phyloP scores from a whole-genome alignment of 2,329 filamentous ascomycete genomes.

The Samsoniella hepiali region DNA sequence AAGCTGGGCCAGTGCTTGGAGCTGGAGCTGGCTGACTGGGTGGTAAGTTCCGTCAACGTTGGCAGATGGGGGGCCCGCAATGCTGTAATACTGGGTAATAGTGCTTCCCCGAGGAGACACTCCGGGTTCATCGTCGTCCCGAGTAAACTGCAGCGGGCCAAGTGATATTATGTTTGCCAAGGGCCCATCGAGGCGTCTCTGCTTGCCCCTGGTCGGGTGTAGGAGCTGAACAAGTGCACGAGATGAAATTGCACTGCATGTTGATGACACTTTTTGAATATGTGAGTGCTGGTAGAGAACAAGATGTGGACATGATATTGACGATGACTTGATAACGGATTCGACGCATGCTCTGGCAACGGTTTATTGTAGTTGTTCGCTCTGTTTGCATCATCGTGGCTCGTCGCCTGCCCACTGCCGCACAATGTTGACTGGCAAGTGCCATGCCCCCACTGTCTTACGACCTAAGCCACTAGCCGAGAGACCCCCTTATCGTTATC shows the following conservation, averaged over 20 bases:
- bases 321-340: background rate
- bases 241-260: background rate
- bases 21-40: background rate
- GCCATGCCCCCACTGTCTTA: background rate
- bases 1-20: background rate
- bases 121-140: conserved; percentile 8
- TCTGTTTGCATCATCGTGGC: background rate
- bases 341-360: background rate
- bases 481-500: conserved; percentile 15
- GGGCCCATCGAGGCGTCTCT: conserved; percentile 4
- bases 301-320: background rate
- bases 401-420: background rate
- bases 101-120: conserved; percentile 9
- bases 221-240: background rate
- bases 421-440: background rate
- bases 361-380: background rate
- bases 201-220: background rate
- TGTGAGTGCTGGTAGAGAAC: background rate
- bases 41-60: conserved; percentile 13
- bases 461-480: background rate
- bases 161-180: conserved; percentile 11
- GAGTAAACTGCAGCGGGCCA: conserved; percentile 12
- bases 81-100: background rate
- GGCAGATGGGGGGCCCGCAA: background rate
- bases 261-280: background rate